Evolutionary conservation across 2,329 filamentous ascomycete genomes (phyloP).

Genomic region (Aspergillus sp.): DNA sequence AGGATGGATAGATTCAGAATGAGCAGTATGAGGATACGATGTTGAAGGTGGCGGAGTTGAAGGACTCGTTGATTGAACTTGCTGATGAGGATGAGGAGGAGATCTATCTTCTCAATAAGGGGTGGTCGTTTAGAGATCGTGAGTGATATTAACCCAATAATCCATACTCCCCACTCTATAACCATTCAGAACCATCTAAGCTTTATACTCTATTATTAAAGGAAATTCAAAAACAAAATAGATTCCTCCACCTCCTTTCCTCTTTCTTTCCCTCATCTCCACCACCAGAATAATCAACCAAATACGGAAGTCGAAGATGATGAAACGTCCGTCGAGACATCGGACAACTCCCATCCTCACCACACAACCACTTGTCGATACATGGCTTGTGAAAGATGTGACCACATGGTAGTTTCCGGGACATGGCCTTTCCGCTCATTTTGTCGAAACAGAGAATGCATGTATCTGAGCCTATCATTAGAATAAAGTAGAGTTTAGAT

Average conservation of each 20-base stretch:
- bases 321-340: background rate
- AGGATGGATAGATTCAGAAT: constrained; percentile 11
- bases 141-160: background rate
- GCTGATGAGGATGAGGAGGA: constrained; percentile 6
- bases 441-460: too few relatives aligned
- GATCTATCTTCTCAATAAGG: constrained; percentile 5
- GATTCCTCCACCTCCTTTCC: too few relatives aligned
- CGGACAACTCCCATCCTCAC: background rate
- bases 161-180: too few relatives aligned
- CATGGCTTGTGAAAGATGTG: background rate
- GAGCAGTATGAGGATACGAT: constrained; percentile 7
- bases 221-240: too few relatives aligned
- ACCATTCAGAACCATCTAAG: too few relatives aligned
- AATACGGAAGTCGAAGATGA: background rate
- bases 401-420: background rate
- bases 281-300: background rate
- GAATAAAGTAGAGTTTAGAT: too few relatives aligned
- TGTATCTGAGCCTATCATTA: too few relatives aligned
- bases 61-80: constrained; percentile 3
- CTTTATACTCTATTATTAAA: too few relatives aligned
- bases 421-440: background rate
- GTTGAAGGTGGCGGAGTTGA: constrained; percentile 4
- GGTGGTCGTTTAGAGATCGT: constrained; percentile 11
- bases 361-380: background rate
- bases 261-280: too few relatives aligned